phyloP scores from a whole-genome alignment of 495 filamentous ascomycete species.

The Platismatia glauca region DNA sequence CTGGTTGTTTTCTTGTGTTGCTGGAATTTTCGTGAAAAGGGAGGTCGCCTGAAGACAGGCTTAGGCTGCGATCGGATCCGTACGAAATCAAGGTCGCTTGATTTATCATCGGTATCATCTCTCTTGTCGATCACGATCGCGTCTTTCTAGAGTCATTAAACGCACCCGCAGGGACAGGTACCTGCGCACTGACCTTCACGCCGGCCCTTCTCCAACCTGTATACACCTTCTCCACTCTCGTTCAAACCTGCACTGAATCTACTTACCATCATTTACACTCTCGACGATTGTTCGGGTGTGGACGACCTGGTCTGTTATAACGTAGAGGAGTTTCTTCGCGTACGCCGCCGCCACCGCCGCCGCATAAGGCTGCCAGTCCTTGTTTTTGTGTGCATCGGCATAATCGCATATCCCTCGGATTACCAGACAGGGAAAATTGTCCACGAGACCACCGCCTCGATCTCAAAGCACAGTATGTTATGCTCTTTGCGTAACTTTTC shows the following conservation, averaged over 20 bases:
- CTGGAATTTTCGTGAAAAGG: not conserved
- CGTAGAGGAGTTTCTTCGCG: constrained; percentile 25
- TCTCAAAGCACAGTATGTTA: no score
- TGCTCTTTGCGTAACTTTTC: constrained; percentile 25
- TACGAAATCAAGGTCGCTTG: not conserved
- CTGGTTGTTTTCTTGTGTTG: constrained; percentile 8
- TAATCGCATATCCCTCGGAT: constrained; percentile 29
- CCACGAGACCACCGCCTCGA: no score
- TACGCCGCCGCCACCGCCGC: constrained; percentile 32
- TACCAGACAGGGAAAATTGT: constrained; percentile 22
- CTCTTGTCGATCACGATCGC: no score
- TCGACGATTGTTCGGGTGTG: no score
- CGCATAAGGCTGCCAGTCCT: constrained; percentile 33
- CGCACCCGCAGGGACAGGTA: no score
- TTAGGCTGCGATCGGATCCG: constrained; percentile 8
- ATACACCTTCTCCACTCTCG: no score
- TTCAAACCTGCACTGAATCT: no score
- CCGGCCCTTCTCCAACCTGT: no score
- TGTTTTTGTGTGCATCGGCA: constrained; percentile 33
- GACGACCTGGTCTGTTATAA: not conserved
- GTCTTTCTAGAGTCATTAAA: no score
- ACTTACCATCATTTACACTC: no score
- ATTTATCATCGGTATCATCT: not conserved
- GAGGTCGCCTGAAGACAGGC: constrained; percentile 10
- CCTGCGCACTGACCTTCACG: no score